Base-by-base conservation (phyloP, 257 asterid species). In the Paulownia fortunei region DNA sequence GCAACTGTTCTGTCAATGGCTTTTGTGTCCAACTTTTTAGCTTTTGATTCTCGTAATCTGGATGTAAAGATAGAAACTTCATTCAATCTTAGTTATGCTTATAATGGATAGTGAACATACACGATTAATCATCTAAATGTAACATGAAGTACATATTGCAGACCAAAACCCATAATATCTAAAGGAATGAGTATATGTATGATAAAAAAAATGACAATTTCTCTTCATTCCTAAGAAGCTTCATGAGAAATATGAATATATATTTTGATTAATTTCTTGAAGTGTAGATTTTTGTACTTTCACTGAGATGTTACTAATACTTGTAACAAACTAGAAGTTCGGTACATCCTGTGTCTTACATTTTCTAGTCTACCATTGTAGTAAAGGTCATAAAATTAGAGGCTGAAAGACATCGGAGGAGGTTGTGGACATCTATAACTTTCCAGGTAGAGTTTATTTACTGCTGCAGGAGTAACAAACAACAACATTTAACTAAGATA, bases 1-100 rank as follows among this genome's bases (percentile, higher is more conserved):
- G 91, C 91, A 23, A 87, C 81, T n/a, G 91, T 82, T 80, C 89
- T 78, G 73, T 87, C 91, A 8, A 87, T 78, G 26, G 74, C 83
- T 21, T 87, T 87, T 7, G 75, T 72, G 55, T 23, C 74, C 0
- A 76, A 32, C 39, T 60, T 79, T 73, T 58, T 26, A 1, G 72
- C 23, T 72, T 67, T 44, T 26, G 78, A 47, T 56, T 87, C 56
- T 59, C 8, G 59, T 23, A 44, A 78, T 73, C 85, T 85, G 87
- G 58, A 77, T 18, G 67, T 8, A 67, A 18, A 46, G 47, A 56
- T 2, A 41, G 8, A 52, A 18, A 13, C 36, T 68, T 15, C 1
- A 72, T 12, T 81, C 68, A 78, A 27, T 66, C 65, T 72, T 47
- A 42, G 19, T 9, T 42, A 7, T 39, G 70, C 6, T 65, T 15